Conservation (phyloP, 2,329 filamentous ascomycete species). For the Raffaelea ambrosiae region DNA sequence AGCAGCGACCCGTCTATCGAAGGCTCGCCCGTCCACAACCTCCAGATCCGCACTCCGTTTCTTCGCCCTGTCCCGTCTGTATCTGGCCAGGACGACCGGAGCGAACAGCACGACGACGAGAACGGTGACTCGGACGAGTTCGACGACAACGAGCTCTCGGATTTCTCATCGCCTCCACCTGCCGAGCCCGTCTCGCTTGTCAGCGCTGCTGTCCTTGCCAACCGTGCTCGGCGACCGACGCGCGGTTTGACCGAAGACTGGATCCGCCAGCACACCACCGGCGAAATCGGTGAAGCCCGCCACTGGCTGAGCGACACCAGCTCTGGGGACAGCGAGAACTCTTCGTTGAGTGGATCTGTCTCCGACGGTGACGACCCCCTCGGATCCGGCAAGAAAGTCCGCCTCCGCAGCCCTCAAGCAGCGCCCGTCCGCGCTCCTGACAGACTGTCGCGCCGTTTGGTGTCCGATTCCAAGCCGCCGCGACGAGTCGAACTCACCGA, state of each 20-base stretch:
- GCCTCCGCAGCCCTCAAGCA: conserved; percentile 8
- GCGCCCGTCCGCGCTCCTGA: background rate
- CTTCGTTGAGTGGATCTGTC: conserved; percentile 62
- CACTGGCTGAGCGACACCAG: conserved; percentile 83
- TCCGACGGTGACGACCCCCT: conserved; percentile 33
- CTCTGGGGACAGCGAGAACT: conserved; percentile 62
- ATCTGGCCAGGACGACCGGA: conserved; percentile 19
- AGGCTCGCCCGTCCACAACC: conserved; percentile 51
- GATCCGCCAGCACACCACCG: conserved; percentile 78
- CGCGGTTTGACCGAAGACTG: conserved; percentile 71
- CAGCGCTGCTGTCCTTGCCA: conserved; percentile 54
- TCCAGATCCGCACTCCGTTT: conserved; percentile 55
- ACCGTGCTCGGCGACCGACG: conserved; percentile 49
- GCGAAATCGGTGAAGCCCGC: conserved; percentile 59
- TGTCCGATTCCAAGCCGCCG: background rate
- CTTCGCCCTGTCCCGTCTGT: conserved; percentile 46
- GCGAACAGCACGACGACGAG: conserved; percentile 1
- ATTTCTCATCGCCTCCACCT: background rate
- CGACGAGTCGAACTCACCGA: background rate
- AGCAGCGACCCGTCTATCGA: conserved; percentile 49
- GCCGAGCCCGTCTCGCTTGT: conserved; percentile 23
- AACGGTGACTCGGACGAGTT: background rate
- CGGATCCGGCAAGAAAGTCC: conserved; percentile 38
- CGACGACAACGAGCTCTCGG: background rate
- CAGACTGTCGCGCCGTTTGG: no score